Percentiles rank a stretch among this genome's conserved stretches.
Evolutionary conservation across 768 basidiomycete genomes (phyloP).

Genomic region (Imleria badia): DNA sequence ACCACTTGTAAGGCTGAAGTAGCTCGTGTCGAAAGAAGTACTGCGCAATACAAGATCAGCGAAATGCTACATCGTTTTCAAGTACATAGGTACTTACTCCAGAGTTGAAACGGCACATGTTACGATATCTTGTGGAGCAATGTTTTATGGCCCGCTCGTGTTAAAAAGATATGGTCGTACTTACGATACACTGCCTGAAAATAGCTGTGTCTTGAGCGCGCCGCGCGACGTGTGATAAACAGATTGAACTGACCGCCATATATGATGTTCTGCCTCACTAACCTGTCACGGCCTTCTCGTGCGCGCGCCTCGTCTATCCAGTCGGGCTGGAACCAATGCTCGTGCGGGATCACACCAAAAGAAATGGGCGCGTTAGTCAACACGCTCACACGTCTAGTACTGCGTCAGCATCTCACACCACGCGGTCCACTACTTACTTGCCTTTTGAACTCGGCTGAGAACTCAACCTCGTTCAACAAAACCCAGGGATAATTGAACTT

Average conservation of each 20-base stretch:
- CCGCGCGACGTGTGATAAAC: background rate
- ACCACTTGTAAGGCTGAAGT: conserved; percentile 53
- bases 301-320: conserved; percentile 74
- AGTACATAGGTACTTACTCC: conserved; percentile 47
- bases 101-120: conserved; percentile 78
- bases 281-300: conserved; percentile 46
- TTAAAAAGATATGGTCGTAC: conserved; percentile 10
- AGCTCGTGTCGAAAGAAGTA: conserved; percentile 59
- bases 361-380: conserved; percentile 43
- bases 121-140: conserved; percentile 49
- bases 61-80: background rate
- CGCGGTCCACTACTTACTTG: conserved; percentile 10
- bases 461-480: conserved; percentile 61
- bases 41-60: conserved; percentile 26
- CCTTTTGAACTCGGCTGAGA: conserved; percentile 53
- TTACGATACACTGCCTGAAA: conserved; percentile 44
- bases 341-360: conserved; percentile 57
- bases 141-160: background rate
- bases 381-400: conserved; percentile 32
- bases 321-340: conserved; percentile 70
- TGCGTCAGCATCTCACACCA: conserved; percentile 13
- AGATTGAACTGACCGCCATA: conserved; percentile 44
- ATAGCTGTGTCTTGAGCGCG: conserved; percentile 6
- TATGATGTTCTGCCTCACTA: conserved; percentile 48
- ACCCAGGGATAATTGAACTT: conserved; percentile 61